A percentile compares a stretch with the other conserved stretches of the same genome.
Evolutionary conservation across 257 asterid species (phyloP).

Genomic region (Salvia splendens): DNA sequence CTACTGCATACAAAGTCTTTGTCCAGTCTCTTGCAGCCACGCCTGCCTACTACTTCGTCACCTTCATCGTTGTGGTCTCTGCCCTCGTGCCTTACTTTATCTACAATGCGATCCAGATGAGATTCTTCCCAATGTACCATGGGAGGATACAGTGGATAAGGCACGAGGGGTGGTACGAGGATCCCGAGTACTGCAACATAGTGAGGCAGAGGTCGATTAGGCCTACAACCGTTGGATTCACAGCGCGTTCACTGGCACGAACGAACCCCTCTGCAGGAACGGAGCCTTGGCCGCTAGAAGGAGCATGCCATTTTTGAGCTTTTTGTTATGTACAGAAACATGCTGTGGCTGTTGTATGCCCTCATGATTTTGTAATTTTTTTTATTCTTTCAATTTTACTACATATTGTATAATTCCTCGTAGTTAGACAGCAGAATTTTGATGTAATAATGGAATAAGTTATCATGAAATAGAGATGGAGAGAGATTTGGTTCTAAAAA

Average conservation of each 20-base stretch:
- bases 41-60: slow-evolving; percentile 60
- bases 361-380: slow-evolving; percentile 35
- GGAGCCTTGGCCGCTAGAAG: slow-evolving; percentile 27
- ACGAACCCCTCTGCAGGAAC: slow-evolving; percentile 58
- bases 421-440: slow-evolving; percentile 7
- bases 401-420: slow-evolving; percentile 15
- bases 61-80: slow-evolving; percentile 50
- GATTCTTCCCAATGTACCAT: slow-evolving; percentile 78
- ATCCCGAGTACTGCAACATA: slow-evolving; percentile 66
- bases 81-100: slow-evolving; percentile 68
- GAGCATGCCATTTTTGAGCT: neutral
- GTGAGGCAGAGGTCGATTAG: slow-evolving; percentile 77
- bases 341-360: slow-evolving; percentile 16
- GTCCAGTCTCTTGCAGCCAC: slow-evolving; percentile 72
- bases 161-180: slow-evolving; percentile 67
- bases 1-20: slow-evolving; percentile 69
- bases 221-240: slow-evolving; percentile 77
- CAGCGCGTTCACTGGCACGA: slow-evolving; percentile 85
- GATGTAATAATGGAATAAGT: slow-evolving; percentile 22
- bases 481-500: neutral
- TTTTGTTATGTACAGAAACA: slow-evolving; percentile 31
- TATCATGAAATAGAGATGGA: neutral
- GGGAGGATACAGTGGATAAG: slow-evolving; percentile 91
- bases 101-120: slow-evolving; percentile 52
- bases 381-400: slow-evolving; percentile 32